phyloP scores from a whole-genome alignment of 495 filamentous ascomycete genomes.

The Ramalina intermedia region DNA sequence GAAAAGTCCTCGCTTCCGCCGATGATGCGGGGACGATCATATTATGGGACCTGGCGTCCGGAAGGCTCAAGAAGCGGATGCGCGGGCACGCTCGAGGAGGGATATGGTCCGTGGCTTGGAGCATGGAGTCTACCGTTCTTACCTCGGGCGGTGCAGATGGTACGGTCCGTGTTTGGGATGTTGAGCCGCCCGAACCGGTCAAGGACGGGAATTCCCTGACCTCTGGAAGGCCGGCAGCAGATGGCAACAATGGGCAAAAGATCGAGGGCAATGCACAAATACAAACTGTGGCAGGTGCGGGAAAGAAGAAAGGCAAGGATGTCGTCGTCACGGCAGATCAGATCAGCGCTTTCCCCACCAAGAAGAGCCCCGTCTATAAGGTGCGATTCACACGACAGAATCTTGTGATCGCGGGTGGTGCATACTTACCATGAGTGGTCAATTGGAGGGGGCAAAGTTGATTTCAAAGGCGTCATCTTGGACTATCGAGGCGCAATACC shows the following conservation, averaged over 20 bases:
- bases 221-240: conserved; percentile 45
- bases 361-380: conserved; percentile 89
- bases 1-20: conserved; percentile 75
- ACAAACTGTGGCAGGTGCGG: conserved; percentile 29
- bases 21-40: conserved; percentile 75
- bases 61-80: conserved; percentile 75
- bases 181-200: conserved; percentile 24
- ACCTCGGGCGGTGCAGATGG: conserved; percentile 84
- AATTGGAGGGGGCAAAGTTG: neutral
- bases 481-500: neutral
- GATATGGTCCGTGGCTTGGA: conserved; percentile 85
- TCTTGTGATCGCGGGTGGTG: conserved; percentile 72
- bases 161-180: conserved; percentile 88
- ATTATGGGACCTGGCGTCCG: conserved; percentile 81
- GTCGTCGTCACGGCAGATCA: conserved; percentile 83
- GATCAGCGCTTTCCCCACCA: conserved; percentile 83
- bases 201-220: conserved; percentile 32
- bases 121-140: conserved; percentile 74
- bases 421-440: conserved; percentile 48
- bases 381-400: conserved; percentile 91
- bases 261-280: conserved; percentile 29
- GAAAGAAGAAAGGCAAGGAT: conserved; percentile 81
- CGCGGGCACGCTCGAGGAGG: conserved; percentile 87
- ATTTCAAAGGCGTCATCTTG: neutral
- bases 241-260: conserved; percentile 36